Evolutionary conservation across 1,139 yeast genomes (phyloP).

Genomic region (Hansenula lynferdii): DNA sequence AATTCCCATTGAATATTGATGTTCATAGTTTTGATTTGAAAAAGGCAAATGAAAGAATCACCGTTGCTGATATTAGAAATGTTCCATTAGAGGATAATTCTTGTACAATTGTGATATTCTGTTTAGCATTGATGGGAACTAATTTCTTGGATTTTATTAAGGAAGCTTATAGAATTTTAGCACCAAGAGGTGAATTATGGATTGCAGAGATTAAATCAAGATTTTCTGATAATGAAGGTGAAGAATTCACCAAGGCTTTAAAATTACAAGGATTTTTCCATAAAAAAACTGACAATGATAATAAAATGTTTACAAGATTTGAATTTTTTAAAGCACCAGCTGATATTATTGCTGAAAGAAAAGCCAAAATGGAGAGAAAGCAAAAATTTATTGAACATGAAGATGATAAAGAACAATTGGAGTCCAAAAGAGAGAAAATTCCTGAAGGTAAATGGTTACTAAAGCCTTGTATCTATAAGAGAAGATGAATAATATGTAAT

Average conservation of each 20-base stretch:
- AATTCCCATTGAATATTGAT: slow-evolving; percentile 38
- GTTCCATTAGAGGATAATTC: slow-evolving; percentile 81
- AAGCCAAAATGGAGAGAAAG: slow-evolving; percentile 56
- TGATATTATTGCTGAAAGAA: slow-evolving; percentile 63
- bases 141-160: slow-evolving; percentile 86
- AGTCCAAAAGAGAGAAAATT: slow-evolving; percentile 44
- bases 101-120: slow-evolving; percentile 81
- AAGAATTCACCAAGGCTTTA: slow-evolving; percentile 73
- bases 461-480: slow-evolving; percentile 93
- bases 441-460: slow-evolving; percentile 87
- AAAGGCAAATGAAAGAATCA: slow-evolving; percentile 79
- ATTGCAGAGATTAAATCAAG: slow-evolving; percentile 96
- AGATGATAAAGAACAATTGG: slow-evolving; percentile 53
- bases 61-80: slow-evolving; percentile 90
- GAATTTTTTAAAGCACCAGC: slow-evolving; percentile 87
- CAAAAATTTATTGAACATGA: slow-evolving; percentile 72
- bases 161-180: slow-evolving; percentile 83
- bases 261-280: slow-evolving; percentile 83
- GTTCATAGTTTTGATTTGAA: slow-evolving; percentile 91
- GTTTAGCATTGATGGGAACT: slow-evolving; percentile 96
- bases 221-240: slow-evolving; percentile 61
- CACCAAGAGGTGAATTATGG: slow-evolving; percentile 95
- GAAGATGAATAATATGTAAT: no score
- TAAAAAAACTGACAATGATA: slow-evolving; percentile 78
- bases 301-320: slow-evolving; percentile 92